Evolutionary conservation across 2,329 filamentous ascomycete species (phyloP).

Genomic region (Scortechinia acanthostroma): DNA sequence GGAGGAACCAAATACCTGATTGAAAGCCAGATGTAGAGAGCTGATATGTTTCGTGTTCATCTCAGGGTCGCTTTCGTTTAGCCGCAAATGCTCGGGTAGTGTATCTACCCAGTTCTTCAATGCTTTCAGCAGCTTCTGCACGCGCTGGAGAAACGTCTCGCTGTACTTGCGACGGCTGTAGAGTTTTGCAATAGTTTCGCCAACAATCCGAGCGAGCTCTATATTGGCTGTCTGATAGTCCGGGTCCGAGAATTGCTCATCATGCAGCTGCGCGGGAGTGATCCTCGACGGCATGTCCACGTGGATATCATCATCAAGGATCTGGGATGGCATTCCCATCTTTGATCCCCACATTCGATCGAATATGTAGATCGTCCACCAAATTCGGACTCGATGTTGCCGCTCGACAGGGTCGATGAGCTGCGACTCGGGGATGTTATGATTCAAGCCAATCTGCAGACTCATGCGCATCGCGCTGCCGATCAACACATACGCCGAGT

Average conservation of each 20-base stretch:
- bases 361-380: constrained; percentile 33
- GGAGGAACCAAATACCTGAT: constrained; percentile 6
- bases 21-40: constrained; percentile 10
- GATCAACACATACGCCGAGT: constrained; percentile 31
- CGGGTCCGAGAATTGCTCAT: constrained; percentile 19
- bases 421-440: constrained; percentile 26
- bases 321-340: constrained; percentile 35
- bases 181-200: constrained; percentile 17
- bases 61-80: constrained; percentile 10
- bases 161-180: constrained; percentile 16
- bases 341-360: constrained; percentile 39
- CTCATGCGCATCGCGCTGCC: constrained; percentile 32
- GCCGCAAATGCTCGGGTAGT: constrained; percentile 18
- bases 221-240: constrained; percentile 23
- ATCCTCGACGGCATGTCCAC: constrained; percentile 28
- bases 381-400: constrained; percentile 29
- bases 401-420: constrained; percentile 22
- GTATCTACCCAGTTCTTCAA: constrained; percentile 24
- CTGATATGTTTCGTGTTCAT: constrained; percentile 9
- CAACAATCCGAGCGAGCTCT: constrained; percentile 22
- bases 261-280: constrained; percentile 5
- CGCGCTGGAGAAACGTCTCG: constrained; percentile 14
- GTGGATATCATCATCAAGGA: constrained; percentile 37
- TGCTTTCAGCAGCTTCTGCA: constrained; percentile 21
- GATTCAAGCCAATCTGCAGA: constrained; percentile 33